Evolutionary conservation across 225 moss, liverwort and hornwort species (phyloP).

Genomic region (Thuidium tamariscinum): DNA sequence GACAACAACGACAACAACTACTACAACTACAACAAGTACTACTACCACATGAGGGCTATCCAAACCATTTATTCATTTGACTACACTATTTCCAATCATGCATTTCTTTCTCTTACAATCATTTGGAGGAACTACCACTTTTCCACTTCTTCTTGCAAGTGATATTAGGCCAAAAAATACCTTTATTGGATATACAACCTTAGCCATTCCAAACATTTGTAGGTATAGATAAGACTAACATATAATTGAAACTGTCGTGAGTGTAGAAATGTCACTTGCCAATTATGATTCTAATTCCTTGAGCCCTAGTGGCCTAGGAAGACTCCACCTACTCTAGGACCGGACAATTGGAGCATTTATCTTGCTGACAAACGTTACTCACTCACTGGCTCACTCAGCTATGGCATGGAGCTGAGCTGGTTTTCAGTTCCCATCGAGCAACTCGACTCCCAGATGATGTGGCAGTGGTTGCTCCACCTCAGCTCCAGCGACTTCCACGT

Average conservation of each 20-base stretch:
- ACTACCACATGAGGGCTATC: no score
- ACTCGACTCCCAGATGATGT: background rate
- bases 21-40: no score
- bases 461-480: slow-evolving; percentile 1
- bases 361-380: background rate
- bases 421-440: background rate
- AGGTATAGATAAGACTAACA: no score
- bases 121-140: background rate
- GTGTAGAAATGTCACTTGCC: background rate
- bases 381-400: background rate
- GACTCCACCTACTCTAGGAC: background rate
- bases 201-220: background rate
- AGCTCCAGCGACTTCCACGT: background rate
- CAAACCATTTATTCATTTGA: background rate
- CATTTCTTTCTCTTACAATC: background rate
- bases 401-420: background rate
- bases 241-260: background rate
- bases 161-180: background rate
- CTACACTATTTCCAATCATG: background rate
- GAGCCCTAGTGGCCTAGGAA: background rate
- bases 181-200: background rate
- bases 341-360: background rate
- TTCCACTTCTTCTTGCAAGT: no score
- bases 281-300: background rate
- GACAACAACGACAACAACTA: no score